phyloP scores from a whole-genome alignment of 2,329 filamentous ascomycete species.

The Pseudonectria buxi region DNA sequence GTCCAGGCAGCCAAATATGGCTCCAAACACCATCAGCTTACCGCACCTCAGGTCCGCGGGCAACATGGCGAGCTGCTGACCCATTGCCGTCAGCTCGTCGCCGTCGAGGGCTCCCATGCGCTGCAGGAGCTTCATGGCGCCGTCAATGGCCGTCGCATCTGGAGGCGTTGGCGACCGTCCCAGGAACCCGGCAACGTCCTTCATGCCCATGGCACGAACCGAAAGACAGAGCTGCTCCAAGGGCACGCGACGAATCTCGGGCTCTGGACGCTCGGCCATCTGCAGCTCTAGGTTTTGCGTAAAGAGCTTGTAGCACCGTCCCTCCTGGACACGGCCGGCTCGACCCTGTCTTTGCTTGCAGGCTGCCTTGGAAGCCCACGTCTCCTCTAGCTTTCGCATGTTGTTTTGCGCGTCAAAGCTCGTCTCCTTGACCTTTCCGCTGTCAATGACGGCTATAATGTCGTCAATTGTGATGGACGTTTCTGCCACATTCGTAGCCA shows the following conservation, averaged over 20 bases:
- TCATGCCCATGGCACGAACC: constrained; percentile 89
- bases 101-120: constrained; percentile 87
- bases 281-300: constrained; percentile 77
- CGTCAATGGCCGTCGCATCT: constrained; percentile 75
- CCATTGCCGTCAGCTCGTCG: constrained; percentile 80
- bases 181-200: constrained; percentile 74
- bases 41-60: constrained; percentile 88
- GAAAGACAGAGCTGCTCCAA: constrained; percentile 91
- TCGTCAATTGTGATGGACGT: constrained; percentile 99
- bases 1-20: constrained; percentile 87
- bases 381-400: constrained; percentile 89
- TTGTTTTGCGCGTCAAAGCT: constrained; percentile 88
- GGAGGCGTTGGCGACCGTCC: constrained; percentile 84
- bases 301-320: constrained; percentile 92
- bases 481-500: constrained; percentile 94
- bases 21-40: constrained; percentile 92
- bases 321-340: constrained; percentile 85
- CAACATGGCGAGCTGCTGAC: constrained; percentile 88
- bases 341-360: constrained; percentile 91
- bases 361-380: constrained; percentile 88
- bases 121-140: constrained; percentile 69
- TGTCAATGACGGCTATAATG: constrained; percentile 92
- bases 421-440: constrained; percentile 91
- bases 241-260: constrained; percentile 87
- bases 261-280: constrained; percentile 84